Evolutionary conservation across 148 eudicot genomes (phyloP), one percentile per base, ranked within the genome.

Genomic region (Silene latifolia): DNA sequence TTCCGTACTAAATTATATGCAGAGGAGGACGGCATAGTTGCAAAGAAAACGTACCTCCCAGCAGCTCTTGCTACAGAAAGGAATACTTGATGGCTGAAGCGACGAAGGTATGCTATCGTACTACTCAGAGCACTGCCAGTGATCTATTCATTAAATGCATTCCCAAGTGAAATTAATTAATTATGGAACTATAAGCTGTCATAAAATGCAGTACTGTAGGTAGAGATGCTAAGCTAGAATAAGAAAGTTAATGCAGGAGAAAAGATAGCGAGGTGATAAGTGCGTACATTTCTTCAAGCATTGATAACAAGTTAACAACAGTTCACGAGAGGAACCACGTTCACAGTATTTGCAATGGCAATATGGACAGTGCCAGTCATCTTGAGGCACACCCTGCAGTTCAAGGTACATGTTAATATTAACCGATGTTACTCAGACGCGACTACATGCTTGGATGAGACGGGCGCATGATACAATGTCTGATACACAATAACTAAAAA

Each of bases 311-410:
- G 82, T 76, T 20, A 78, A 15, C 18, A 80, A 19, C 47, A 35
- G n/a, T 15, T 67, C 78, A 9, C 29, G n/a, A 5, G 72, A 72
- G 4, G 18, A 13, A 32, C 61, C 78, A 0, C 5, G 2, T 7
- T 63, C 78, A 71, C 97, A 91, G 23, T 79, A 79, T 60, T 79
- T 87, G 72, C 97, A 91, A 1, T 25, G 67, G 63, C 97, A 91
- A 46, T 86, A 89, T 1, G 86, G 80, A 53, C 93, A 91, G 20
- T 61, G 74, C 87, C 89, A 91, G 20, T 67, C 71, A 24, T 58
- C 83, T 32, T 23, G 64, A 7, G 90, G 91, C 39, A 67, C 81
- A 25, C 8, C 80, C 93, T 91, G 87, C 69, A 63, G 4, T 51
- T 63, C 13, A 57, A 54, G 46, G 59, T 3, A 11, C 13, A 23